Evolutionary conservation across 805 yeast species (phyloP), one percentile per base, ranked within the genome.

Genomic region (Lipomyces yamadae): DNA sequence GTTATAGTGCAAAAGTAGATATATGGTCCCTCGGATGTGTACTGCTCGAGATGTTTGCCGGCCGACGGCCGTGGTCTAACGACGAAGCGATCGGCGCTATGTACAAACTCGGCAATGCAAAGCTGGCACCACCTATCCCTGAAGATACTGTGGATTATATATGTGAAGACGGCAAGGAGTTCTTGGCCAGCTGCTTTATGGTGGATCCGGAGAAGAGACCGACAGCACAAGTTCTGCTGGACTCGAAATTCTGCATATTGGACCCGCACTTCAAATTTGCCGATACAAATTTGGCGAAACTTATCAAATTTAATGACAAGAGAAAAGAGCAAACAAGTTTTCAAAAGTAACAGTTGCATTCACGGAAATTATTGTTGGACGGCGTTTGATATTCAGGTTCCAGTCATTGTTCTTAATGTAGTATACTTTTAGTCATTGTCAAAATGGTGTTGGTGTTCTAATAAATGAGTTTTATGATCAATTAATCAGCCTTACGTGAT

Each of bases 11-110:
- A 29, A 95, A 95, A 78, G 92, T 95, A 32, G 99, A 95, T 78
- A 93, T 95, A 52, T 95, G 99, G 99, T 93, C 98, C 0, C 78
- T 94, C 32, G 99, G 99, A 0, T 95, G 99, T 81, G 97, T 95
- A 56, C 96, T 95, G 33, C 77, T 95, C 61, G 99, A 95, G 77
- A 95, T 95, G 98, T 92, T 90, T 82, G 97, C 97, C 0, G 99
- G 98, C 1, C 86, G 92, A 72, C 81, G 99, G 65, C 99, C 99
- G 0, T 95, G 99, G 99, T 91, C 96, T 1, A 92, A 95, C 68
- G 88, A 90, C 71, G 98, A 94, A 57, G 96, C 94, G 15, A 91
- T 93, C 30, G 95, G 97, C 57, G 99, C 98, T 2, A 91, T 95
- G 84, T 89, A 91, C 77, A 91, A 92, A 78, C 82, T 83, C 7